Evolutionary conservation across 2,329 filamentous ascomycete species (phyloP), one percentile per base, ranked within the genome.

Genomic region (Botryotinia calthae): DNA sequence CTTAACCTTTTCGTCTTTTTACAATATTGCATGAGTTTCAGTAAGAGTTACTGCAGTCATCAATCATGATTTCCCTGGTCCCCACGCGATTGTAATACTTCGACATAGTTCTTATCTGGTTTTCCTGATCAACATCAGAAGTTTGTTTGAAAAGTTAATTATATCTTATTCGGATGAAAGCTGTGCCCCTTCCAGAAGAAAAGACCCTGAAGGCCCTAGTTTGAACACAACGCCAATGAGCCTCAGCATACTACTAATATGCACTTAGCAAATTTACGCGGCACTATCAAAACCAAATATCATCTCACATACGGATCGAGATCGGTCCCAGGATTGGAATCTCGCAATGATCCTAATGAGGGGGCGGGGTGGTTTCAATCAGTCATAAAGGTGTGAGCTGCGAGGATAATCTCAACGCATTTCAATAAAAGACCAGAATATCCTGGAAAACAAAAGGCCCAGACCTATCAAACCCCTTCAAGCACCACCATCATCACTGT

Each of bases 11-110:
- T n/a, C 48, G 28, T 40, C 18, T 10, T 54, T 40, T 46, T 46
- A 25, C 42, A 34, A 16, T 25, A 61, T 34, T 46, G 28, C 28
- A 64, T 46, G n/a, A 46, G 42, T 46, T 56, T 56, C 16, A 56
- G 34, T 67, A 54, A 67, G 16, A 67, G 40, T 68, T 56, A 20
- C 48, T 56, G 65, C 48, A 44, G 48, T 42, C n/a, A 68, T 68
- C 48, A 68, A 42, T 56, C 59, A 62, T 40, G 16, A 12, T 62
- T n/a, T 42, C 22, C 48, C 42, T 67, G 34, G 34, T 56, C 48
- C 65, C 65, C 46, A 58, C 65, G 65, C 65, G 65, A 68, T 58
- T 34, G 10, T 42, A 31, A 56, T 56, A 16, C 64, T 56, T 42
- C 46, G 64, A 20, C 34, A 40, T 28, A 46, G 34, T 68, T 42